These are phyloP conservation scores for Saturnispora dispora DNA, from an alignment of 805 yeast species.

Conservation along the genomic window DNA sequence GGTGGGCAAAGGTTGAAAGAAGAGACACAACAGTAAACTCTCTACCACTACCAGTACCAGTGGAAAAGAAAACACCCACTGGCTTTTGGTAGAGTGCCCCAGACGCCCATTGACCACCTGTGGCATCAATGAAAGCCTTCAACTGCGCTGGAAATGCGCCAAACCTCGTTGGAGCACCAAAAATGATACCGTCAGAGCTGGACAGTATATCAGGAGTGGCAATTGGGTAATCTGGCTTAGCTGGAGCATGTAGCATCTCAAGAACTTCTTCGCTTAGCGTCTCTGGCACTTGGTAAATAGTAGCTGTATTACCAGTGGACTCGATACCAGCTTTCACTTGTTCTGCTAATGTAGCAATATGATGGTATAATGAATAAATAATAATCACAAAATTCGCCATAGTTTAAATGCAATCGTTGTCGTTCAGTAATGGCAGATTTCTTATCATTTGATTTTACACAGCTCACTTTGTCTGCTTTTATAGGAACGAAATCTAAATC, in stretches of 20 bases:
- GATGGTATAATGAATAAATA: slow-evolving; percentile 73
- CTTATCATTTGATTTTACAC: slow-evolving; percentile 34
- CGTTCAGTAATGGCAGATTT: slow-evolving; percentile 29
- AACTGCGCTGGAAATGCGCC: slow-evolving; percentile 77
- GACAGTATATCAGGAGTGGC: slow-evolving; percentile 51
- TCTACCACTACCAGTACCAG: slow-evolving; percentile 82
- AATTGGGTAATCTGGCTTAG: slow-evolving; percentile 53
- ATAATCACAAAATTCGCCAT: slow-evolving; percentile 33
- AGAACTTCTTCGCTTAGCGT: slow-evolving; percentile 57
- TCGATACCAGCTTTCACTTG: slow-evolving; percentile 59
- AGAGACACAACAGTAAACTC: slow-evolving; percentile 61
- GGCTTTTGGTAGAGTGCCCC: slow-evolving; percentile 69
- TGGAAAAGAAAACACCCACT: slow-evolving; percentile 63
- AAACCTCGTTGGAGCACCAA: slow-evolving; percentile 81
- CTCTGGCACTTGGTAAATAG: slow-evolving; percentile 67
- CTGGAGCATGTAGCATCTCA: slow-evolving; percentile 50
- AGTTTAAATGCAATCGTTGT: background rate
- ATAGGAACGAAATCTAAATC: background rate
- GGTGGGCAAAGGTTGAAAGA: slow-evolving; percentile 61
- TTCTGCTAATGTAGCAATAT: slow-evolving; percentile 59
- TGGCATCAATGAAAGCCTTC: slow-evolving; percentile 65
- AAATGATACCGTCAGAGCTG: slow-evolving; percentile 69
- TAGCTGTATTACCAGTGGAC: slow-evolving; percentile 60
- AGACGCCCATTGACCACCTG: slow-evolving; percentile 72
- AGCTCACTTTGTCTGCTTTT: slow-evolving; percentile 17